These are phyloP conservation scores for Agrocybe chaxingu DNA, from an alignment of 768 basidiomycete species.

Conservation along the genomic window DNA sequence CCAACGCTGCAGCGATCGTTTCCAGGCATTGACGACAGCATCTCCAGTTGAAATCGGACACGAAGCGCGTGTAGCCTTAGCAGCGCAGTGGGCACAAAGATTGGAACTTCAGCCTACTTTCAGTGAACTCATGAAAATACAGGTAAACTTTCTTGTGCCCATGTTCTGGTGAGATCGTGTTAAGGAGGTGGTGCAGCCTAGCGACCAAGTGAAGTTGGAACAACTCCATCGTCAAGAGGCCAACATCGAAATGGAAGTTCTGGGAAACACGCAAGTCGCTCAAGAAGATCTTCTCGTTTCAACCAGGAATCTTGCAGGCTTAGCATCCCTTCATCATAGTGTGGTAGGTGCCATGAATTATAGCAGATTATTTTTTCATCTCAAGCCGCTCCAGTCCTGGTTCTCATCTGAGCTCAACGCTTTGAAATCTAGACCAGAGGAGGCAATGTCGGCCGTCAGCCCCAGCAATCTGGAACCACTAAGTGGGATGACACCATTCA, in stretches of 20 bases:
- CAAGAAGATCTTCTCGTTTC: slow-evolving; percentile 70
- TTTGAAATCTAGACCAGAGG: slow-evolving; percentile 63
- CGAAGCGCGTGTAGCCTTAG: slow-evolving; percentile 50
- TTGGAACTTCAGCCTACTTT: slow-evolving; percentile 76
- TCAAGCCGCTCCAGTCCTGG: slow-evolving; percentile 60
- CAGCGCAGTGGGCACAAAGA: slow-evolving; percentile 82
- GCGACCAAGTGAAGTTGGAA: slow-evolving; percentile 37
- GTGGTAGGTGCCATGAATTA: slow-evolving; percentile 53
- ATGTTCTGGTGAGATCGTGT: not conserved
- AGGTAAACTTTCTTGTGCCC: slow-evolving; percentile 37
- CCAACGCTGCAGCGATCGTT: slow-evolving; percentile 87
- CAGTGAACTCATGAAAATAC: slow-evolving; percentile 53
- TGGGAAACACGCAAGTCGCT: slow-evolving; percentile 50
- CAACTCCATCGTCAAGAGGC: slow-evolving; percentile 77
- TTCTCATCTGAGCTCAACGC: slow-evolving; percentile 69
- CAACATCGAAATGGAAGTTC: slow-evolving; percentile 67
- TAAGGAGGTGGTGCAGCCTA: slow-evolving; percentile 28
- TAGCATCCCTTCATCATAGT: slow-evolving; percentile 82
- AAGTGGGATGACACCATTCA: slow-evolving; percentile 45
- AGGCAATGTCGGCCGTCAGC: slow-evolving; percentile 47
- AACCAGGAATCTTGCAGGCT: slow-evolving; percentile 63
- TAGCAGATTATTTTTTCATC: too few relatives aligned
- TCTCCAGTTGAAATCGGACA: slow-evolving; percentile 28
- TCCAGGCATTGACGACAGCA: slow-evolving; percentile 65
- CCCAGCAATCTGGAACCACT: slow-evolving; percentile 47